These are phyloP conservation scores for Ananas comosus DNA, from an alignment of 176 grass and related monocot species.

Conservation along the genomic window DNA sequence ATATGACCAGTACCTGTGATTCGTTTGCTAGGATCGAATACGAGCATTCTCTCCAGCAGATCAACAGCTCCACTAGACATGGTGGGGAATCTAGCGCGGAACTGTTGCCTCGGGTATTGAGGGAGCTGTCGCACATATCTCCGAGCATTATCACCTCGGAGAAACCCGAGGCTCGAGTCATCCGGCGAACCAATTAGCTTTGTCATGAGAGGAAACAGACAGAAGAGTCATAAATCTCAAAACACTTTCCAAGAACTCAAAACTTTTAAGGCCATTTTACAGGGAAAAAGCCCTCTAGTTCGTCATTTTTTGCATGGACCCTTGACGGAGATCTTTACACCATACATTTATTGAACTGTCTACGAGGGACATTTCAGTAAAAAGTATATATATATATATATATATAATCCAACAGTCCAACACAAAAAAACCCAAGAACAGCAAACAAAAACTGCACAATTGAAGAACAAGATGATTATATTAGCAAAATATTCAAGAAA, in stretches of 20 bases:
- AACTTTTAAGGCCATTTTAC: too few species aligned
- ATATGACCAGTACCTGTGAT: conserved; percentile 55
- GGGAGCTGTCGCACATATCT: conserved; percentile 94
- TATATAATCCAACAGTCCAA: background rate
- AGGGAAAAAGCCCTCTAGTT: too few species aligned
- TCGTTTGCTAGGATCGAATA: conserved; percentile 95
- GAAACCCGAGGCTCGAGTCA: conserved; percentile 90
- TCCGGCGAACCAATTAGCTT: conserved; percentile 95
- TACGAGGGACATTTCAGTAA: too few species aligned
- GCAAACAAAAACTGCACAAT: background rate
- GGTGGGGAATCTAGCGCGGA: conserved; percentile 63
- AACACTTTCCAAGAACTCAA: background rate
- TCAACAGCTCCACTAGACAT: conserved; percentile 78
- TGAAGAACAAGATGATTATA: too few species aligned
- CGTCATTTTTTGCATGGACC: too few species aligned
- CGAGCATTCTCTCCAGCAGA: conserved; percentile 97
- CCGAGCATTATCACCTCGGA: conserved; percentile 79
- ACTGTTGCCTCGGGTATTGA: conserved; percentile 85
- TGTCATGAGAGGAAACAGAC: conserved; percentile 29
- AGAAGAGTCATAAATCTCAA: conserved; percentile 16
- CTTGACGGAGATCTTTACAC: too few species aligned
- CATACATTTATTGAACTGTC: too few species aligned
- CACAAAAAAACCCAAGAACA: conserved; percentile 12
- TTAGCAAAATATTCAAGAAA: background rate
- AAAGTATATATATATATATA: background rate